Percentiles rank a stretch among this genome's conserved stretches.
These are phyloP conservation scores for Trichoderma sp. DNA, from an alignment of 2,329 filamentous ascomycete genomes.

Conservation along the genomic window DNA sequence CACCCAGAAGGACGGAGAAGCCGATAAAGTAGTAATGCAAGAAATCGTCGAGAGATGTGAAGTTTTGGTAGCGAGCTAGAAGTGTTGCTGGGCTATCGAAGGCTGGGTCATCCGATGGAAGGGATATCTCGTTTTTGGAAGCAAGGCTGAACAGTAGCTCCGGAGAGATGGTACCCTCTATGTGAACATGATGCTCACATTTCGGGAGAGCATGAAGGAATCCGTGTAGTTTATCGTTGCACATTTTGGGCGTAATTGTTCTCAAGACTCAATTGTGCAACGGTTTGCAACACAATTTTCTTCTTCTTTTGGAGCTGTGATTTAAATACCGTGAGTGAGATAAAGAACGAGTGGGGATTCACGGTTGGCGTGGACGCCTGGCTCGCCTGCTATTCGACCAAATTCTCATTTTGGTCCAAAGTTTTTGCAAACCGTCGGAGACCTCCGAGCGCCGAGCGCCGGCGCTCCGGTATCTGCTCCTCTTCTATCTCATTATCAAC, in stretches of 20 bases:
- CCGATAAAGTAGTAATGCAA: conserved; percentile 77
- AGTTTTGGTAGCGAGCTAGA: conserved; percentile 63
- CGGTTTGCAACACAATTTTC: background rate
- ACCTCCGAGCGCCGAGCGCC: background rate
- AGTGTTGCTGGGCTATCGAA: conserved; percentile 64
- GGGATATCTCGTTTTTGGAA: conserved; percentile 61
- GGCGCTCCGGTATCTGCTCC: background rate
- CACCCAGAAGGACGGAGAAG: conserved; percentile 66
- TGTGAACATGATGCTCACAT: conserved; percentile 79
- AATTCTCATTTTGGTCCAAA: background rate
- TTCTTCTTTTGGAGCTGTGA: background rate
- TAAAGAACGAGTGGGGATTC: background rate
- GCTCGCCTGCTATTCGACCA: background rate
- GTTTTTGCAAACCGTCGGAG: background rate
- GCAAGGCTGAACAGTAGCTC: conserved; percentile 70
- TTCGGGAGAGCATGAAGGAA: conserved; percentile 71
- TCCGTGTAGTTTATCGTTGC: conserved; percentile 50
- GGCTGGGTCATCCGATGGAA: conserved; percentile 60
- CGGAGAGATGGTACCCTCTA: conserved; percentile 74
- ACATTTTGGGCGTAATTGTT: conserved; percentile 47
- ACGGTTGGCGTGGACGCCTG: background rate
- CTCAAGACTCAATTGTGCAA: background rate
- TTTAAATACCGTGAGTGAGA: background rate
- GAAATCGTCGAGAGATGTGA: conserved; percentile 75
- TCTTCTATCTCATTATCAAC: background rate